These are phyloP conservation scores for Yamadazyma songkhlaensis DNA, from an alignment of 1,139 yeast genomes.

Conservation along the genomic window DNA sequence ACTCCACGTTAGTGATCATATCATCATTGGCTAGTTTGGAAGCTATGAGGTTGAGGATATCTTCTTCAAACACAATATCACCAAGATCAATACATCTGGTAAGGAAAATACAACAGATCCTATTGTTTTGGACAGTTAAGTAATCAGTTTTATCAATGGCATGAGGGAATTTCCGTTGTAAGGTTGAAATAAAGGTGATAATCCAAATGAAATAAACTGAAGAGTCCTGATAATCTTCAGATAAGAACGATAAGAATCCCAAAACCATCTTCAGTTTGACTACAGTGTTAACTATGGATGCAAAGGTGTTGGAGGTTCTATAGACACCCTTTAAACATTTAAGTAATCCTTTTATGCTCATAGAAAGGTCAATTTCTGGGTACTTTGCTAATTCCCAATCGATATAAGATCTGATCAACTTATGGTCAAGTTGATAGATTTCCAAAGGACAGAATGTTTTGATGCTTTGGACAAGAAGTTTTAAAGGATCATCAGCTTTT, in stretches of 20 bases:
- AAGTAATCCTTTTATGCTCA: conserved; percentile 13
- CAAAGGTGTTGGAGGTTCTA: conserved; percentile 7
- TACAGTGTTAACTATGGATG: conserved; percentile 6
- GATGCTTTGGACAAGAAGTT: conserved; percentile 16
- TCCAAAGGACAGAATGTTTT: conserved; percentile 20
- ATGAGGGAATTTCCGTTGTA: conserved; percentile 9
- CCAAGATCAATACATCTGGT: conserved; percentile 18
- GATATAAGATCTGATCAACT: conserved; percentile 9
- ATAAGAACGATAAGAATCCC: conserved; percentile 14
- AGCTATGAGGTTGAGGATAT: conserved; percentile 12
- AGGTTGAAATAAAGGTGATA: conserved; percentile 13
- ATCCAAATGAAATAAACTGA: conserved; percentile 21
- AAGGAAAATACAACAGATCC: conserved; percentile 14
- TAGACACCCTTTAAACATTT: conserved; percentile 14
- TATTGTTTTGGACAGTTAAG: conserved; percentile 13
- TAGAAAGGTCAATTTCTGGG: conserved; percentile 14
- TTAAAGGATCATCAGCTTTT: conserved; percentile 10
- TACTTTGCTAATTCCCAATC: conserved; percentile 11
- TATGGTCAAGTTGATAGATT: conserved; percentile 12
- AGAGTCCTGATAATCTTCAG: conserved; percentile 10
- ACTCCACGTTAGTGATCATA: conserved; percentile 15
- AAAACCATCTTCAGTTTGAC: conserved; percentile 8
- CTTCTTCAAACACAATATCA: conserved; percentile 8
- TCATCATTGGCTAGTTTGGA: conserved; percentile 10
- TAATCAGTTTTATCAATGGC: conserved; percentile 13